Evolutionary conservation across 805 yeast genomes (phyloP).

Genomic region (Metschnikowia shivogae): DNA sequence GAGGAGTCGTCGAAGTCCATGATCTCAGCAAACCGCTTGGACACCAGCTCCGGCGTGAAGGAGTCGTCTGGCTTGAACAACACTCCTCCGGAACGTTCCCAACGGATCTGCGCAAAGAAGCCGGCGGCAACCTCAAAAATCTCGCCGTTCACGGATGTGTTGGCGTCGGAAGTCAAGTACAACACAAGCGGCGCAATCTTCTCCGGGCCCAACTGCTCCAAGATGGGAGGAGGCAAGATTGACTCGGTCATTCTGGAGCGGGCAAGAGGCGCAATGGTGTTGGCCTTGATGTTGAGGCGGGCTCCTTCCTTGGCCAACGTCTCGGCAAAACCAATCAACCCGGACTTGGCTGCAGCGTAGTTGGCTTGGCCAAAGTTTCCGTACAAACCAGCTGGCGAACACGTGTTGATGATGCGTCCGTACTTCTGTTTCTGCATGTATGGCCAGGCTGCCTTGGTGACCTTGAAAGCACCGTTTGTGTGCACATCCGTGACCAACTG

Average conservation of each 20-base stretch:
- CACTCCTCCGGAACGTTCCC: conserved; percentile 91
- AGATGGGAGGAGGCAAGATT: conserved; percentile 77
- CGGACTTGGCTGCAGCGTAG: conserved; percentile 91
- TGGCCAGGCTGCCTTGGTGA: conserved; percentile 91
- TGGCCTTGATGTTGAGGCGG: conserved; percentile 76
- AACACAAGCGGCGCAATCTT: conserved; percentile 90
- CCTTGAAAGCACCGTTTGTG: conserved; percentile 81
- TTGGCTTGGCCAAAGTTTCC: conserved; percentile 97
- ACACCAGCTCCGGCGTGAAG: conserved; percentile 82
- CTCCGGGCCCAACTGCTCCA: conserved; percentile 78
- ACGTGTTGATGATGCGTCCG: conserved; percentile 90
- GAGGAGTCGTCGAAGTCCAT: conserved; percentile 56
- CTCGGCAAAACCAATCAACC: conserved; percentile 86
- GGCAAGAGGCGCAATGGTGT: conserved; percentile 91
- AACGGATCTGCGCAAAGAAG: conserved; percentile 82
- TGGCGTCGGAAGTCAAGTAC: conserved; percentile 65
- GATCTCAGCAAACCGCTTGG: conserved; percentile 61
- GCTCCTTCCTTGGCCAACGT: conserved; percentile 93
- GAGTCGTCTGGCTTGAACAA: conserved; percentile 71
- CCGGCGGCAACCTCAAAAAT: conserved; percentile 95
- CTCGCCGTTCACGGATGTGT: conserved; percentile 56
- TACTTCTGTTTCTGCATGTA: conserved; percentile 75
- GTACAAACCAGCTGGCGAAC: conserved; percentile 94
- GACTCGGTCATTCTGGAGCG: conserved; percentile 95
- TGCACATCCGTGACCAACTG: conserved; percentile 80